Percentiles rank a stretch among this genome's conserved stretches.
These are phyloP conservation scores for Sporodiniella umbellata DNA, from an alignment of 371 early-diverging fungal genomes.

Conservation along the genomic window DNA sequence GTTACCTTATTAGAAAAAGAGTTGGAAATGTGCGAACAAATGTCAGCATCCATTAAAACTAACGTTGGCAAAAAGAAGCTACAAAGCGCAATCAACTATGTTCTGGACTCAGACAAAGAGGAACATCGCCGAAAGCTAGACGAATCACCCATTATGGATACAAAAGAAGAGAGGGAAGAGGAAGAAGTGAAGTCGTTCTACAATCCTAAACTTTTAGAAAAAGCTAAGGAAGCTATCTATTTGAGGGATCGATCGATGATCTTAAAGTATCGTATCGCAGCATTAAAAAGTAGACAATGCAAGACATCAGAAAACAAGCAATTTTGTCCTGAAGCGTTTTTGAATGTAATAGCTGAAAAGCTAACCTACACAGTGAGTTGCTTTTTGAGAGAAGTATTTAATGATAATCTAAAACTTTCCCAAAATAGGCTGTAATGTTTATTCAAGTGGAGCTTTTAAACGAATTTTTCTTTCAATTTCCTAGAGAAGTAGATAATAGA, in stretches of 20 bases:
- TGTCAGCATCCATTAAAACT: conserved; percentile 70
- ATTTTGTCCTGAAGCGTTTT: conserved; percentile 92
- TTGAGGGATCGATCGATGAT: conserved; percentile 73
- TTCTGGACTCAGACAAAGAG: conserved; percentile 55
- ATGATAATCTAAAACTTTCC: neutral
- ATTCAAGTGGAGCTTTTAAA: conserved; percentile 94
- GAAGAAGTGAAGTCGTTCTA: conserved; percentile 55
- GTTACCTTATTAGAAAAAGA: conserved; percentile 73
- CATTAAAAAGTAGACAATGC: conserved; percentile 79
- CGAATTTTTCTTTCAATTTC: conserved; percentile 97
- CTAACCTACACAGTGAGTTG: conserved; percentile 73
- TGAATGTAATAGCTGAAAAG: conserved; percentile 90
- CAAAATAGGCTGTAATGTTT: conserved; percentile 81
- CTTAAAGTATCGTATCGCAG: conserved; percentile 77
- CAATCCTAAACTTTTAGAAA: conserved; percentile 71
- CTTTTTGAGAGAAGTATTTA: neutral
- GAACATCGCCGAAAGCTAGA: conserved; percentile 43
- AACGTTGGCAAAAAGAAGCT: conserved; percentile 79
- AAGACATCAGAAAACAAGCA: conserved; percentile 70
- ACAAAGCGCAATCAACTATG: conserved; percentile 74
- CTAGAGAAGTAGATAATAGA: conserved; percentile 88
- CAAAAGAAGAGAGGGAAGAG: conserved; percentile 25
- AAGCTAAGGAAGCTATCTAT: conserved; percentile 76
- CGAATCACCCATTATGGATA: conserved; percentile 21
- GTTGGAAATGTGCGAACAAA: conserved; percentile 68